Conservation (phyloP, 2,329 filamentous ascomycete genomes). For the Aureobasidium uvarum region DNA sequence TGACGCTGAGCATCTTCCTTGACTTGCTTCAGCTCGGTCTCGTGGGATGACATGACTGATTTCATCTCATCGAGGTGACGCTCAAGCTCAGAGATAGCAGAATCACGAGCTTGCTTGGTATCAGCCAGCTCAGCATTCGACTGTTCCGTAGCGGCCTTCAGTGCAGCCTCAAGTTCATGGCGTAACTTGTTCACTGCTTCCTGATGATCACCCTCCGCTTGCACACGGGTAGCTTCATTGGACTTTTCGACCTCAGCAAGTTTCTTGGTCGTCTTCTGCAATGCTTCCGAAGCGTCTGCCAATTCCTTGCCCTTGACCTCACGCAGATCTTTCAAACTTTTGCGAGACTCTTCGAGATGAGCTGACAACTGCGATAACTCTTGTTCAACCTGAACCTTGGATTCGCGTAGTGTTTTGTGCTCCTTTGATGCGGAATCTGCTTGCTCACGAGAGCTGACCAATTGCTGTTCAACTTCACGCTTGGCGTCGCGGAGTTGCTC, state of each 20-base stretch:
- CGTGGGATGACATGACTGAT: background rate
- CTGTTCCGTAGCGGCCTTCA: background rate
- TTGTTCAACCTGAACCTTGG: slow-evolving; percentile 1
- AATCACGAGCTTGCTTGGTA: slow-evolving; percentile 7
- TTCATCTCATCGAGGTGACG: background rate
- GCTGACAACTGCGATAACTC: background rate
- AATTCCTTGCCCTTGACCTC: slow-evolving; percentile 21
- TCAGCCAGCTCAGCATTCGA: background rate
- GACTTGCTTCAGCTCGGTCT: slow-evolving; percentile 9
- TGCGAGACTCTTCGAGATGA: background rate
- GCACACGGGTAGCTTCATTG: background rate
- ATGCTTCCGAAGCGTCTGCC: background rate
- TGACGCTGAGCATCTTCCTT: slow-evolving; percentile 9
- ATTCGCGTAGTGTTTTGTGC: slow-evolving; percentile 13
- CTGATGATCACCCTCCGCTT: background rate
- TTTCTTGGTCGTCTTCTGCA: background rate
- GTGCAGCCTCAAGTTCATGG: background rate
- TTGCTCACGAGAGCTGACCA: slow-evolving; percentile 5
- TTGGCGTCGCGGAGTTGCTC: slow-evolving; percentile 22
- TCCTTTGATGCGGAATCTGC: slow-evolving; percentile 1
- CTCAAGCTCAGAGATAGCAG: slow-evolving; percentile 2
- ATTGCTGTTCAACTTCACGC: slow-evolving; percentile 5
- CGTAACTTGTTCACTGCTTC: background rate
- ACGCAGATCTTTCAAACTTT: background rate
- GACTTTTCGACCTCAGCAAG: slow-evolving; percentile 24